Evolutionary conservation across 2,329 filamentous ascomycete species (phyloP), one percentile per base, ranked within the genome.

Genomic region (Neonectria punicea): DNA sequence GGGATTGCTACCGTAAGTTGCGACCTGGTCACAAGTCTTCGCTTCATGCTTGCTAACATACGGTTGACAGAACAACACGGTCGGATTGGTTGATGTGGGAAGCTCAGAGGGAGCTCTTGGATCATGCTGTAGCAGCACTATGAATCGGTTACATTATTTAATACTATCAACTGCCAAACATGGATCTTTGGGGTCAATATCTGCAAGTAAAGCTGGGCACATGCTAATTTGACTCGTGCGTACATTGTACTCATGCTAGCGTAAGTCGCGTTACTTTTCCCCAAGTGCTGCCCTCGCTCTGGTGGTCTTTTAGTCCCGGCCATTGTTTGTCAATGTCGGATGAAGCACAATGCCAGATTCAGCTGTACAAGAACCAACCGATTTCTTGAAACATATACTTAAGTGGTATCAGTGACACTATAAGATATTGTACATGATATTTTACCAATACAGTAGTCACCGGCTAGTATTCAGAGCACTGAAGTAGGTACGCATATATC

Each of bases 81-180:
- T 97, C 94, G 70, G 96, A 99, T 80, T 99, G 96, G 96, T 84
- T 99, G 74, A 95, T 95, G 61, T 99, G 96, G 96, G 96, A 99
- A 79, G 85, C 86, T 18, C 89, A 92, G 77, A 87, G 92, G 75
- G 85, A 89, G 69, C 87, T 91, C 16, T 72, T 92, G 67, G 92
- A 94, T 77, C 81, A 85, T 67, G 89, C 90, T 9, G 85, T 90
- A 65, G 84, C 88, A 70, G 89, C 88, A 28, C 83, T 92, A 76
- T 87, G 79, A 74, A 68, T n/a, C 44, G 36, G 58, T 41, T 49
- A 50, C 7, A 49, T 25, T 46, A 70, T 55, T 57, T 58, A 66
- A 61, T 50, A 47, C 43, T 39, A 49, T 49, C 18, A 61, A 54
- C 10, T 34, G 18, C 8, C 39, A 18, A 56, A n/a, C n/a, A n/a